Conservation (phyloP, 768 basidiomycete genomes). For the Lactifluus rugatus region DNA sequence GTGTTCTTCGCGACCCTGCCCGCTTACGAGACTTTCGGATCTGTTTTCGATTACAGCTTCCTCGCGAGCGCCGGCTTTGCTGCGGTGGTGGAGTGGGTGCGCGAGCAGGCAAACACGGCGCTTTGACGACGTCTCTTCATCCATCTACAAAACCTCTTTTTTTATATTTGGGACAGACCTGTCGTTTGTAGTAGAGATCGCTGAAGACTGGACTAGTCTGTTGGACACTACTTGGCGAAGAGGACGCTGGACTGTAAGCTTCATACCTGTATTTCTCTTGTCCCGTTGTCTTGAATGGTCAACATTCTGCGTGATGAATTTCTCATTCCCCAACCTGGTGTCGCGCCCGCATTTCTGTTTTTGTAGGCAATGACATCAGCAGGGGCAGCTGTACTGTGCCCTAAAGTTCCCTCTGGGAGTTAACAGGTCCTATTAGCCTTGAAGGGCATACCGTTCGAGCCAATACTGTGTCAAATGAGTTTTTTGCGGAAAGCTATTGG, state of each 20-base stretch:
- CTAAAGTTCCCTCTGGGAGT: too few relatives aligned
- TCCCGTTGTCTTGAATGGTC: neutral
- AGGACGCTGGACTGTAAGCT: neutral
- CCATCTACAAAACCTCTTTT: neutral
- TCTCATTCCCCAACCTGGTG: neutral
- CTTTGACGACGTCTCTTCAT: neutral
- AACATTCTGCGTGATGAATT: neutral
- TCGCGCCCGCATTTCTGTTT: too few relatives aligned
- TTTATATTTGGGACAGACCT: neutral
- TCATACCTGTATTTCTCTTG: neutral
- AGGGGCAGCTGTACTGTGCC: too few relatives aligned
- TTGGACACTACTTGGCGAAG: neutral
- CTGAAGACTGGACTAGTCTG: neutral
- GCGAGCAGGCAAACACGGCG: neutral
- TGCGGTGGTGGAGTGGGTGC: constrained; percentile 43
- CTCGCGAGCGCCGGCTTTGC: constrained; percentile 46
- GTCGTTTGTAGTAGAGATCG: neutral
- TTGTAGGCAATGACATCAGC: neutral
- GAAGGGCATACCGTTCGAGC: too few relatives aligned
- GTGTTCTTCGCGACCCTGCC: constrained; percentile 70
- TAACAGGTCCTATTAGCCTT: too few relatives aligned
- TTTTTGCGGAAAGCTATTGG: too few relatives aligned
- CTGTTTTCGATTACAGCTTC: constrained; percentile 67
- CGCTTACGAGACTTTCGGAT: constrained; percentile 61
- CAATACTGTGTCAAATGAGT: too few relatives aligned